A percentile compares a stretch with the other conserved stretches of the same genome.
Conservation (phyloP, 2,329 filamentous ascomycete species). For the Thermothelomyces thermophilus region DNA sequence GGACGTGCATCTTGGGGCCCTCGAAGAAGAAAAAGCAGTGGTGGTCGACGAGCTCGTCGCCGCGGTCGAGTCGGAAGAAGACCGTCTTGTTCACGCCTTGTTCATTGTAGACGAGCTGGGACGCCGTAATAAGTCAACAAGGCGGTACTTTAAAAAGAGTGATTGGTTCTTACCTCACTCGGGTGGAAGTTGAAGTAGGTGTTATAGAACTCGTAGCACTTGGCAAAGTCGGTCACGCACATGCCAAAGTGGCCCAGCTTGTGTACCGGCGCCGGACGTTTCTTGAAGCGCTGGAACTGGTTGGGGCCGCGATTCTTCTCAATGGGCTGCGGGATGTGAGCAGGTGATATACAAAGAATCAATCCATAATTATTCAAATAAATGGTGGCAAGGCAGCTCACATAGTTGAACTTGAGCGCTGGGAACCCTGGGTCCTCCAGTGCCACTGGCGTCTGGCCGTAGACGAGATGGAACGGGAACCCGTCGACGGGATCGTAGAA, state of each 20-base stretch:
- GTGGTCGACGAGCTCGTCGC: conserved; percentile 42
- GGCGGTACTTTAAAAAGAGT: no score
- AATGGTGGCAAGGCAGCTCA: conserved; percentile 27
- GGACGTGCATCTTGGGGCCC: conserved; percentile 47
- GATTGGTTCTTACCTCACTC: conserved; percentile 38
- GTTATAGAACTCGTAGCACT: conserved; percentile 44
- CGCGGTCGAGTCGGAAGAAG: conserved; percentile 41
- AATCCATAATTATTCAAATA: no score
- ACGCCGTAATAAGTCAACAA: background rate
- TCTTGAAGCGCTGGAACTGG: conserved; percentile 46
- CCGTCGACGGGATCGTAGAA: conserved; percentile 49
- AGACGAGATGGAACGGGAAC: conserved; percentile 51
- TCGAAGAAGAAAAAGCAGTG: conserved; percentile 47
- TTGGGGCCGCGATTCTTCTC: conserved; percentile 46
- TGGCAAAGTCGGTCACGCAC: conserved; percentile 45
- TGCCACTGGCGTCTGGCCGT: conserved; percentile 42
- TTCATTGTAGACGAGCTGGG: conserved; percentile 34
- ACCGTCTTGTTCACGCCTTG: conserved; percentile 34
- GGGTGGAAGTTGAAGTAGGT: conserved; percentile 45
- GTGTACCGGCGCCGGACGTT: conserved; percentile 36
- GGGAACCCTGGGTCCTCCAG: conserved; percentile 36
- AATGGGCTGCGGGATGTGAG: conserved; percentile 32
- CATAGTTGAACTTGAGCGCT: conserved; percentile 43
- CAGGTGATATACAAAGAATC: background rate
- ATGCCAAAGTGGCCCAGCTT: conserved; percentile 51